A percentile compares a stretch with the other conserved stretches of the same genome.
Conservation (phyloP, 2,329 filamentous ascomycete genomes). For the Exophiala sp. region DNA sequence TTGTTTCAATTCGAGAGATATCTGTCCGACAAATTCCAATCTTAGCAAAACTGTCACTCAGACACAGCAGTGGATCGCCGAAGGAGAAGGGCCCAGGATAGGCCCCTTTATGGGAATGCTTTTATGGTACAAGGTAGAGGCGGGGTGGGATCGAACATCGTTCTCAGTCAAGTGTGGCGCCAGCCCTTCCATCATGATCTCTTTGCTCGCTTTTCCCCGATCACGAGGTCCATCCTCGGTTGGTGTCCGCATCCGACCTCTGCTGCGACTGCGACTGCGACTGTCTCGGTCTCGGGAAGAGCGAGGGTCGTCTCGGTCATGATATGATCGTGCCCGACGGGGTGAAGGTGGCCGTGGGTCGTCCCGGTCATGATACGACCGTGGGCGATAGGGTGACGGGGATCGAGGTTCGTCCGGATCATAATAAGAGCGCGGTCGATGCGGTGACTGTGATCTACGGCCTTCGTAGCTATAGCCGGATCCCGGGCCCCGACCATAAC, state of each 20-base stretch:
- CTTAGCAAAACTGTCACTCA: slow-evolving; percentile 24
- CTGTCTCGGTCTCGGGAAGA: slow-evolving; percentile 35
- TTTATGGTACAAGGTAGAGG: slow-evolving; percentile 20
- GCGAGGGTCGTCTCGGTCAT: slow-evolving; percentile 44
- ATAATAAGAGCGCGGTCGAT: not conserved
- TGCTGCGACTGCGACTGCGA: slow-evolving; percentile 32
- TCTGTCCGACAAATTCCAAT: slow-evolving; percentile 41
- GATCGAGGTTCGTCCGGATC: too few relatives aligned
- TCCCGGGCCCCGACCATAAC: too few relatives aligned
- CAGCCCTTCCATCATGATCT: slow-evolving; percentile 48
- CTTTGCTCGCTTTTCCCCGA: slow-evolving; percentile 42
- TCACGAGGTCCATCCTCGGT: slow-evolving; percentile 36
- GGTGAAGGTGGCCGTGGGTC: slow-evolving; percentile 36
- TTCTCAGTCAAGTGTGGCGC: slow-evolving; percentile 47
- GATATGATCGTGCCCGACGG: slow-evolving; percentile 37
- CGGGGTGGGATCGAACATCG: slow-evolving; percentile 44
- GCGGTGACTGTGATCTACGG: not conserved
- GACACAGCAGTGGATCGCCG: slow-evolving; percentile 16
- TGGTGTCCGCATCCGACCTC: slow-evolving; percentile 28
- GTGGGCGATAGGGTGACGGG: not conserved
- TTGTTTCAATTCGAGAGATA: slow-evolving; percentile 50
- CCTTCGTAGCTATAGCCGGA: not conserved
- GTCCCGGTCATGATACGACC: slow-evolving; percentile 2
- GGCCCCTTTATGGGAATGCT: too few relatives aligned
- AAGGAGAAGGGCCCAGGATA: not conserved